These are phyloP conservation scores for Ogataea pilisensis DNA, from an alignment of 805 yeast species.

Conservation along the genomic window DNA sequence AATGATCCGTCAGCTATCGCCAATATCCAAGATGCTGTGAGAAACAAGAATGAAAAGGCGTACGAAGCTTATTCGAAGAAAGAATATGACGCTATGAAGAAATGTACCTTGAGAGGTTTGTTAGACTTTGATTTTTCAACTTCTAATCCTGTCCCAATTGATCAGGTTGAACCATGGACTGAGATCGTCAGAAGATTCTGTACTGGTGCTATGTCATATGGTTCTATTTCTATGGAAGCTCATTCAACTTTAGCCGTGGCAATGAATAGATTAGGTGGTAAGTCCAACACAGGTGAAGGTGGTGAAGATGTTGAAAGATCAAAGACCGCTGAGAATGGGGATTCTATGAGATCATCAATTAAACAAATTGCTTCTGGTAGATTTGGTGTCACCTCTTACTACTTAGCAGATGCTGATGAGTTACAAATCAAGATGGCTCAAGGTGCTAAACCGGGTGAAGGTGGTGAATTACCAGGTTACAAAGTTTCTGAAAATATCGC, in stretches of 20 bases:
- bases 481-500: constrained; percentile 88
- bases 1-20: constrained; percentile 96
- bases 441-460: constrained; percentile 99
- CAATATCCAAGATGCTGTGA: constrained; percentile 94
- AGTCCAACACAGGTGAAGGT: constrained; percentile 98
- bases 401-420: constrained; percentile 94
- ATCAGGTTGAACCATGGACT: constrained; percentile 99
- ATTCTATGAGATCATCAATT: constrained; percentile 98
- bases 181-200: constrained; percentile 96
- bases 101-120: constrained; percentile 91
- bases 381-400: constrained; percentile 95
- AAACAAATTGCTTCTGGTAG: constrained; percentile 98
- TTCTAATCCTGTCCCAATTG: constrained; percentile 79
- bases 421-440: constrained; percentile 98
- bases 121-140: constrained; percentile 81
- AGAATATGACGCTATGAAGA: constrained; percentile 86
- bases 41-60: constrained; percentile 91
- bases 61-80: constrained; percentile 85
- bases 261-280: constrained; percentile 96
- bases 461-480: constrained; percentile 97
- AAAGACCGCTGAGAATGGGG: constrained; percentile 75
- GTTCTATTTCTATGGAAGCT: constrained; percentile 97
- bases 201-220: constrained; percentile 99
- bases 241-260: constrained; percentile 98
- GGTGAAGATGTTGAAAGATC: constrained; percentile 97